Base-by-base conservation (phyloP, 1,284 basidiomycete genomes). In the Sutorius eximius region DNA sequence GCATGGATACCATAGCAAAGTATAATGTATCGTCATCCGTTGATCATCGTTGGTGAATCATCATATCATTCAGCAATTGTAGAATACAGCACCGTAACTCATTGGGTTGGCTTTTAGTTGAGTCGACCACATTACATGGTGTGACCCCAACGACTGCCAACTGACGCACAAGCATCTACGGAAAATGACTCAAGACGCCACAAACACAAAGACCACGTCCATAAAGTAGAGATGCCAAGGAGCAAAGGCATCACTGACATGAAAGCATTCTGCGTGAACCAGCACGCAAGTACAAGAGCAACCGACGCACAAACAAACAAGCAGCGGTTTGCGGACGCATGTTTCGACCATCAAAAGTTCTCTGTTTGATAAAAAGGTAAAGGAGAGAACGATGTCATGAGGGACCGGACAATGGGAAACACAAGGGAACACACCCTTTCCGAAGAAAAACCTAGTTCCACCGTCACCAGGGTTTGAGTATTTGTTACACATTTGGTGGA, bases 381-480 rank as follows among this genome's bases (percentile, higher is more conserved):
- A 32, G 4, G 1, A 22, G 16, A 34, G 15, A 53, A 49, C n/a
- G 8, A 48, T 41, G 20, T 1, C 43, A 43, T 63, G 16, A 62
- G 36, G 3, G 24, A 47, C 27, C 5, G 5, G n/a, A 30, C 27
- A 5, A 48, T 33, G 12, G 12, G 29, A 13, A 45, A 22, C 3
- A 10, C 3, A 29, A 42, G 3, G 7, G 9, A 42, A 67, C 76
- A 44, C 56, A 82, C 80, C 91, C 73, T 94, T 93, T 53, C 91
- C 91, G 64, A 89, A 95, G 80, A 90, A 93, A 82, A 94, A 95
- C 61, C 87, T 77, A 10, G 90, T 91, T 16, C 89, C 88, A 52
- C 82, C 81, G 10, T 87, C 85, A 53, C 81, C 81, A 18, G 89
- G 84, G 49, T 81, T 80, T n/a, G 91, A 93, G 71, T 89, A 91